Conservation (phyloP, 2,329 filamentous ascomycete genomes). For the Annulohypoxylon truncatum region DNA sequence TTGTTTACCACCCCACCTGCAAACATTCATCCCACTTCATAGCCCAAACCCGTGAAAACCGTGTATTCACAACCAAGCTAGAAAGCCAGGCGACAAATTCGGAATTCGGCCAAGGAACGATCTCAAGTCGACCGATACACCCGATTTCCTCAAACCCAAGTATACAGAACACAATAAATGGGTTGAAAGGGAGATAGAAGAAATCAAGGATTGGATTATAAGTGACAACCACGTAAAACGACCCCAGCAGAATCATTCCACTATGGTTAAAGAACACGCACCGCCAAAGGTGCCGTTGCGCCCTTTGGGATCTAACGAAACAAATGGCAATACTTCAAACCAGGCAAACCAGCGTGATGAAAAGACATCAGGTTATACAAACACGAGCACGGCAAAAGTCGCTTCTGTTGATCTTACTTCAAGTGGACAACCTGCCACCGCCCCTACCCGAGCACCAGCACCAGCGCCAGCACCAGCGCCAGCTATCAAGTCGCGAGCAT, state of each 20-base stretch:
- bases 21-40: background rate
- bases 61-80: constrained; percentile 31
- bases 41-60: constrained; percentile 9
- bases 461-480: constrained; percentile 35
- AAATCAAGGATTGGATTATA: constrained; percentile 7
- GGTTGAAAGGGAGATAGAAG: background rate
- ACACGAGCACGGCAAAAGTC: constrained; percentile 12
- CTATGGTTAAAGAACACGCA: constrained; percentile 62
- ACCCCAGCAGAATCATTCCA: constrained; percentile 27
- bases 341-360: constrained; percentile 29
- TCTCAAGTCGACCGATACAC: constrained; percentile 43
- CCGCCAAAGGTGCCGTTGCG: constrained; percentile 58
- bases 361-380: constrained; percentile 29
- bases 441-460: background rate
- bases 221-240: background rate
- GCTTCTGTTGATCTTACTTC: constrained; percentile 25
- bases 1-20: constrained; percentile 10
- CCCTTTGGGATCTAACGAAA: constrained; percentile 52
- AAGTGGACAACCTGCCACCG: constrained; percentile 5
- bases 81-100: constrained; percentile 50
- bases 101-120: constrained; percentile 50
- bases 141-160: constrained; percentile 36
- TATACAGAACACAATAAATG: constrained; percentile 3
- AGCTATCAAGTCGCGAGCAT: constrained; percentile 46
- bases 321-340: constrained; percentile 39